phyloP scores from a whole-genome alignment of 331 rosid genomes.

The Arachis monticola region DNA sequence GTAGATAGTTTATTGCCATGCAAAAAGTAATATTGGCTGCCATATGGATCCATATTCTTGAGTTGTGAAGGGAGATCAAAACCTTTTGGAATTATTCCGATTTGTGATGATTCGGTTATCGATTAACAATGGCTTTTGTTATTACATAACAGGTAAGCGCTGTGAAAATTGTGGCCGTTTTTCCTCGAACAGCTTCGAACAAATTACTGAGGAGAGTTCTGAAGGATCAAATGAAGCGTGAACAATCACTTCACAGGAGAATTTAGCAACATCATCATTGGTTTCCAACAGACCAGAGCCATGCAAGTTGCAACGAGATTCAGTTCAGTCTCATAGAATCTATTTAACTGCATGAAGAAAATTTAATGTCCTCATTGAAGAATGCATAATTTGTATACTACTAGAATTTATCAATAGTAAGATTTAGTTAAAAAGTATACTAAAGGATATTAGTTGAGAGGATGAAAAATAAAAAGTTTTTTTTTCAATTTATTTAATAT shows the following conservation, averaged over 20 bases:
- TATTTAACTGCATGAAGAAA: background rate
- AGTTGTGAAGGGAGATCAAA: conserved; percentile 6
- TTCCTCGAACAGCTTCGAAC: conserved; percentile 86
- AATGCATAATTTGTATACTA: background rate
- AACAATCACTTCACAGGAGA: conserved; percentile 61
- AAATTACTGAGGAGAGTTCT: conserved; percentile 84
- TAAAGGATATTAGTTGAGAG: no score
- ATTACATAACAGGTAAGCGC: conserved; percentile 56
- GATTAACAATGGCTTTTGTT: conserved; percentile 12
- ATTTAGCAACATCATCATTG: conserved; percentile 46
- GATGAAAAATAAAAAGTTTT: no score
- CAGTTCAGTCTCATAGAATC: background rate
- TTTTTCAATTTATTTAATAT: no score
- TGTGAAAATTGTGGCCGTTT: conserved; percentile 62
- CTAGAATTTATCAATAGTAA: no score
- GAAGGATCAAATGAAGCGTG: conserved; percentile 79
- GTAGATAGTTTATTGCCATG: no score
- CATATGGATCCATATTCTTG: background rate
- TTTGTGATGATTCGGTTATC: background rate
- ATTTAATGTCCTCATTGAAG: background rate
- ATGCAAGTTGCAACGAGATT: background rate
- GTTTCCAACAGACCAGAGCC: background rate
- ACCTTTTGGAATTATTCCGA: no score
- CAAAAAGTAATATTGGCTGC: no score
- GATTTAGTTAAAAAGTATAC: no score